These are phyloP conservation scores for Xylaria sp. DNA, from an alignment of 2,329 filamentous ascomycete genomes.

Conservation along the genomic window DNA sequence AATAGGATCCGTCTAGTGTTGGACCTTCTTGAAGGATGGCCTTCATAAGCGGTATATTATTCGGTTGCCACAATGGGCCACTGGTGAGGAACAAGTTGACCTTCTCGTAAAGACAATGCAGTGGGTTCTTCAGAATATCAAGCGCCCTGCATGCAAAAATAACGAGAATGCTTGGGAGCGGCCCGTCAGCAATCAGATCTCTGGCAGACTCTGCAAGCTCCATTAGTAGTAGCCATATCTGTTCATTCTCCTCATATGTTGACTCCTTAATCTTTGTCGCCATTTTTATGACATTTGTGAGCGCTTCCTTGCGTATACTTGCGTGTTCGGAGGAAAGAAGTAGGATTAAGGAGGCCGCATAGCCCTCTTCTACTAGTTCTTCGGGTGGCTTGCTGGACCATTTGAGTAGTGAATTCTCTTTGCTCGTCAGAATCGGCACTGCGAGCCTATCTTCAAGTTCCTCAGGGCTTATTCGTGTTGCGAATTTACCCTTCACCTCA, in stretches of 20 bases:
- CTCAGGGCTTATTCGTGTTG: slow-evolving; percentile 50
- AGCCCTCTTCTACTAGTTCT: slow-evolving; percentile 81
- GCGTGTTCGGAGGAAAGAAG: slow-evolving; percentile 80
- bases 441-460: slow-evolving; percentile 65
- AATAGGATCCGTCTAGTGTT: slow-evolving; percentile 48
- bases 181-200: slow-evolving; percentile 62
- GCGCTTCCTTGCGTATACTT: slow-evolving; percentile 82
- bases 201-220: slow-evolving; percentile 82
- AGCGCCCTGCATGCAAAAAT: slow-evolving; percentile 79
- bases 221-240: slow-evolving; percentile 81
- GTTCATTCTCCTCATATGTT: slow-evolving; percentile 78
- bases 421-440: slow-evolving; percentile 57
- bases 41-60: slow-evolving; percentile 77
- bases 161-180: slow-evolving; percentile 79
- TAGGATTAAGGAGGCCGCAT: slow-evolving; percentile 75
- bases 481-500: slow-evolving; percentile 22
- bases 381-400: slow-evolving; percentile 84
- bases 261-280: slow-evolving; percentile 73
- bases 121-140: slow-evolving; percentile 76
- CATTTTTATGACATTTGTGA: slow-evolving; percentile 75
- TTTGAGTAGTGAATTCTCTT: slow-evolving; percentile 65
- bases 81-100: slow-evolving; percentile 85
- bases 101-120: slow-evolving; percentile 86
- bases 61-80: slow-evolving; percentile 78
- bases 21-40: slow-evolving; percentile 67